Conservation (phyloP, 148 eudicot species). For the Vaccinium vitisidaea region DNA sequence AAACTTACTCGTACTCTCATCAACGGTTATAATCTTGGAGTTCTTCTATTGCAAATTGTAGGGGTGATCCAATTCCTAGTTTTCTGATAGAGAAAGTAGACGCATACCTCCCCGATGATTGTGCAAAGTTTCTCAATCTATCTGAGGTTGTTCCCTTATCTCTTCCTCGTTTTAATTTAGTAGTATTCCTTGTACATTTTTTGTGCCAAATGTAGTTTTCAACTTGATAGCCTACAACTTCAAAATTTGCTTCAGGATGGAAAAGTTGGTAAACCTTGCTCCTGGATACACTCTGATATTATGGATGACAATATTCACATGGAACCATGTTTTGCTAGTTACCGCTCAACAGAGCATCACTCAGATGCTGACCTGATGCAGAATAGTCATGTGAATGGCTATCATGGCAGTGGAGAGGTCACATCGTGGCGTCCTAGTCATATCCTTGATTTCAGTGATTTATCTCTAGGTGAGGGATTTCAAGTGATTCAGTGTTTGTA, state of each 20-base stretch:
- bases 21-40: not conserved
- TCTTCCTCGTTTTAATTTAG: not conserved
- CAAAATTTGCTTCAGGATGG: constrained; percentile 34
- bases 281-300: constrained; percentile 93
- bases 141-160: constrained; percentile 46
- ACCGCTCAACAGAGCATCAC: constrained; percentile 23
- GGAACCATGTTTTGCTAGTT: constrained; percentile 41
- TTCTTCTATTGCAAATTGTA: constrained; percentile 26
- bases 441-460: constrained; percentile 84
- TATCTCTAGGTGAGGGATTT: constrained; percentile 65
- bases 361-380: constrained; percentile 27
- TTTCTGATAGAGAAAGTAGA: constrained; percentile 66
- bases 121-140: constrained; percentile 40
- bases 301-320: constrained; percentile 90
- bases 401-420: constrained; percentile 19
- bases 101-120: constrained; percentile 74
- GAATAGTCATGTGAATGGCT: constrained; percentile 26
- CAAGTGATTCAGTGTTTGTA: constrained; percentile 1
- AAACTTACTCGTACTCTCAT: not conserved
- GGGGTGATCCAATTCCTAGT: constrained; percentile 87
- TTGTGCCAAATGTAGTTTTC: not conserved
- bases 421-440: constrained; percentile 60
- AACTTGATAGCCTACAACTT: not conserved
- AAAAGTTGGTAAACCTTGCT: constrained; percentile 40
- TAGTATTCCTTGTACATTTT: not conserved